Evolutionary conservation across 257 asterid genomes (phyloP).

Genomic region (Oldenlandia corymbosa): DNA sequence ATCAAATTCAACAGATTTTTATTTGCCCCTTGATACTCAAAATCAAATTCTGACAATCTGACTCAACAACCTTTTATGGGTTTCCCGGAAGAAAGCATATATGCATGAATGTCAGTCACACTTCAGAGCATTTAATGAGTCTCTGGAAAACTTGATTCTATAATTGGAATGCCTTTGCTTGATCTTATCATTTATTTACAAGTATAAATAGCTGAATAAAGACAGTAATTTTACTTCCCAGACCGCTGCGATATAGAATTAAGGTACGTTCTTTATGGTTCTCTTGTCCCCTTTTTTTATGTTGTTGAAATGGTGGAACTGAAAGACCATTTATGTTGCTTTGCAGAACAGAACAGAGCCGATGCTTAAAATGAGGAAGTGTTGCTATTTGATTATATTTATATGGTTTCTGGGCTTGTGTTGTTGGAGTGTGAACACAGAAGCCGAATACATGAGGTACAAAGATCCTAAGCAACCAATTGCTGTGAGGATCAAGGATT

Average conservation of each 20-base stretch:
- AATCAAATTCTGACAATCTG: no score
- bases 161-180: not conserved
- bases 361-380: conserved; percentile 1
- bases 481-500: conserved; percentile 31
- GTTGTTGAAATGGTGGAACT: not conserved
- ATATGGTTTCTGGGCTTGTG: conserved; percentile 5
- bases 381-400: not conserved
- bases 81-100: not conserved
- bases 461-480: conserved; percentile 52
- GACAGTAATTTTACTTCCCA: not conserved
- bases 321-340: not conserved
- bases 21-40: no score
- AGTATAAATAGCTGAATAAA: not conserved
- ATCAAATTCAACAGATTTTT: not conserved
- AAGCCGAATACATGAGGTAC: conserved; percentile 22
- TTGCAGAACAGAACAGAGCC: conserved; percentile 8
- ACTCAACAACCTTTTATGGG: not conserved
- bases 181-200: not conserved
- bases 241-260: not conserved
- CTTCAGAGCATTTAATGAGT: not conserved
- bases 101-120: not conserved
- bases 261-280: no score
- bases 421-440: conserved; percentile 8
- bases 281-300: no score
- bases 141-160: not conserved